Conservation (phyloP, 805 yeast species). For the Starmerella apicola region DNA sequence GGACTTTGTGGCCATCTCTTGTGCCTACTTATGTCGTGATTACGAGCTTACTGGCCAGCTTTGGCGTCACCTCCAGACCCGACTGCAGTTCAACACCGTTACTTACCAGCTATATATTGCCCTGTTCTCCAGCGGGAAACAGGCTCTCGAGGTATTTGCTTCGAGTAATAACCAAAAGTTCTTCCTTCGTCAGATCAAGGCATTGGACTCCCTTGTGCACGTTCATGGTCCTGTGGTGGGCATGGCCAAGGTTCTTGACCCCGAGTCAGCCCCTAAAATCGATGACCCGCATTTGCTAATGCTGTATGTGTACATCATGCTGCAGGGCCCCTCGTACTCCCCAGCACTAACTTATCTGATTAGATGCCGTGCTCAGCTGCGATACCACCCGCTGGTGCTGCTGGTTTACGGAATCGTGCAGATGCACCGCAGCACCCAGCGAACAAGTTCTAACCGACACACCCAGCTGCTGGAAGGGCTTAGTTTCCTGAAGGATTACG, state of each 20-base stretch:
- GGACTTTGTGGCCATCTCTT: conserved; percentile 54
- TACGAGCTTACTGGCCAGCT: conserved; percentile 41
- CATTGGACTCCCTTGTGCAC: conserved; percentile 59
- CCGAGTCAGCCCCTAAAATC: conserved; percentile 14
- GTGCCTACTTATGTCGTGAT: conserved; percentile 40
- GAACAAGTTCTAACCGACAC: conserved; percentile 76
- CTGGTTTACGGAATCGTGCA: conserved; percentile 67
- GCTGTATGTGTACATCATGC: conserved; percentile 68
- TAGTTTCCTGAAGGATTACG: conserved; percentile 62
- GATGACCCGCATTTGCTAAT: conserved; percentile 55
- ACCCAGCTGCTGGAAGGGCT: conserved; percentile 80
- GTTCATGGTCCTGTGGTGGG: conserved; percentile 47
- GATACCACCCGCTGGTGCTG: conserved; percentile 67
- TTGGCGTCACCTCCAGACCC: conserved; percentile 50
- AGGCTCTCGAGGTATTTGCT: conserved; percentile 48
- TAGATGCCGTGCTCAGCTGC: conserved; percentile 53
- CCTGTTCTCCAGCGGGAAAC: conserved; percentile 49
- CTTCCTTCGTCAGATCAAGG: conserved; percentile 78
- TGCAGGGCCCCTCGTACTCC: conserved; percentile 68
- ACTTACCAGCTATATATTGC: conserved; percentile 54
- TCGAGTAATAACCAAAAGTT: conserved; percentile 81
- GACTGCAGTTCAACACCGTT: conserved; percentile 64
- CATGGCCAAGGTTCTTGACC: conserved; percentile 50
- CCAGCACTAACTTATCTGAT: conserved; percentile 70
- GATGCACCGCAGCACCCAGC: conserved; percentile 81